phyloP scores from a whole-genome alignment of 805 yeast species.

The Saccharomycopsis olivae region DNA sequence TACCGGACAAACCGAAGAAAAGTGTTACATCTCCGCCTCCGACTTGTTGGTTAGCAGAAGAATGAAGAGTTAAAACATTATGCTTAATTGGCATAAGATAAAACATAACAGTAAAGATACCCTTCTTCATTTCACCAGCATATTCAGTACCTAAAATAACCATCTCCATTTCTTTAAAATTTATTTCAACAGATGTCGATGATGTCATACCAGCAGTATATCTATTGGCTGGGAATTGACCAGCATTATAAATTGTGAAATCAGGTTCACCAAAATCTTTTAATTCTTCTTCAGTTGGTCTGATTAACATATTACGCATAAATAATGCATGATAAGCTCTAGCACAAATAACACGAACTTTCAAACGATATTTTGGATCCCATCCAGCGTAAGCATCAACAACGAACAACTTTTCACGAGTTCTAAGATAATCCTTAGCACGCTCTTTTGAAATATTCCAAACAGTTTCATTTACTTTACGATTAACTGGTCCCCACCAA shows the following conservation, averaged over 20 bases:
- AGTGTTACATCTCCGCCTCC: constrained; percentile 77
- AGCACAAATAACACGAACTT: constrained; percentile 93
- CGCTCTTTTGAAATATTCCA: constrained; percentile 95
- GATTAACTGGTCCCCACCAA: constrained; percentile 99
- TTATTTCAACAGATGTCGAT: constrained; percentile 88
- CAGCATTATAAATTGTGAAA: constrained; percentile 96
- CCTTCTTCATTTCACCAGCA: constrained; percentile 99
- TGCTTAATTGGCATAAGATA: constrained; percentile 95
- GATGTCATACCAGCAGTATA: constrained; percentile 98
- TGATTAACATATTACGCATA: constrained; percentile 96
- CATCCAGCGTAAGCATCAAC: constrained; percentile 98
- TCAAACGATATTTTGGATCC: constrained; percentile 96
- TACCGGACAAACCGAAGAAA: constrained; percentile 95
- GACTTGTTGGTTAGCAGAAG: constrained; percentile 87
- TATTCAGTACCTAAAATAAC: constrained; percentile 96
- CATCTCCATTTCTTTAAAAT: constrained; percentile 98
- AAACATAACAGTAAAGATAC: constrained; percentile 98
- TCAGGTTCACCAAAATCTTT: constrained; percentile 92
- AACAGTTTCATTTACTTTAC: constrained; percentile 84
- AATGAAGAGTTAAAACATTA: constrained; percentile 85
- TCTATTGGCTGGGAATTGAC: constrained; percentile 96
- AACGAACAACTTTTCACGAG: constrained; percentile 86
- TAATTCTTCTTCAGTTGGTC: constrained; percentile 87
- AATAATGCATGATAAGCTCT: constrained; percentile 97
- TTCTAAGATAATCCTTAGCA: constrained; percentile 93